These are phyloP conservation scores for Chlamydomonas sp. DNA, from an alignment of 139 green algal genomes.

Conservation along the genomic window DNA sequence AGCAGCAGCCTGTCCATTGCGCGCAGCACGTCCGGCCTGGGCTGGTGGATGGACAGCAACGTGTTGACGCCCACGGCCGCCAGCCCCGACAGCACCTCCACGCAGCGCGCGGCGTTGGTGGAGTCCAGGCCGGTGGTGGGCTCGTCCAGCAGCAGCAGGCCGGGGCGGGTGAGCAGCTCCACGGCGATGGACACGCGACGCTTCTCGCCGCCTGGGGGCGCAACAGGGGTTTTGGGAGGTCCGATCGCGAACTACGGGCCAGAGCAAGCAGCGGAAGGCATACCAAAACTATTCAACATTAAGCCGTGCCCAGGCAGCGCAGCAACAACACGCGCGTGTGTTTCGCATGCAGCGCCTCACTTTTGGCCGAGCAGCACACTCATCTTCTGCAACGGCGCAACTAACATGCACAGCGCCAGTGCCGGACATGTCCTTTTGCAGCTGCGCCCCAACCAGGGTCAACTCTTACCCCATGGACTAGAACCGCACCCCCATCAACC, in stretches of 20 bases:
- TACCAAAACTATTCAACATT: background rate
- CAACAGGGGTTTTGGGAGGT: background rate
- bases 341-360: too few species aligned
- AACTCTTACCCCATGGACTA: too few species aligned
- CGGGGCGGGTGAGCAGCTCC: constrained; percentile 75
- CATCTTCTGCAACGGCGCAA: too few species aligned
- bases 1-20: constrained; percentile 71
- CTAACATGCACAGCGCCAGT: too few species aligned
- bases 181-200: constrained; percentile 72
- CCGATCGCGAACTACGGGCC: background rate
- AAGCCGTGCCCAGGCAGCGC: background rate
- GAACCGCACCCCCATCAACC: background rate
- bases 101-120: constrained; percentile 73
- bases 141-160: constrained; percentile 86
- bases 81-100: constrained; percentile 71
- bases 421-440: too few species aligned
- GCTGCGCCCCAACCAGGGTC: too few species aligned
- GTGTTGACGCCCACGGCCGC: constrained; percentile 59
- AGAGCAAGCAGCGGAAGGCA: background rate
- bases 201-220: constrained; percentile 68
- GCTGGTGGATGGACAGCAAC: constrained; percentile 78
- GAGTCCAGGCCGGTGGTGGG: constrained; percentile 78
- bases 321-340: too few species aligned
- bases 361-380: too few species aligned
- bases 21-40: constrained; percentile 71